These are phyloP conservation scores for Haematococcus sp. DNA, from an alignment of 139 green algal species.

Conservation along the genomic window DNA sequence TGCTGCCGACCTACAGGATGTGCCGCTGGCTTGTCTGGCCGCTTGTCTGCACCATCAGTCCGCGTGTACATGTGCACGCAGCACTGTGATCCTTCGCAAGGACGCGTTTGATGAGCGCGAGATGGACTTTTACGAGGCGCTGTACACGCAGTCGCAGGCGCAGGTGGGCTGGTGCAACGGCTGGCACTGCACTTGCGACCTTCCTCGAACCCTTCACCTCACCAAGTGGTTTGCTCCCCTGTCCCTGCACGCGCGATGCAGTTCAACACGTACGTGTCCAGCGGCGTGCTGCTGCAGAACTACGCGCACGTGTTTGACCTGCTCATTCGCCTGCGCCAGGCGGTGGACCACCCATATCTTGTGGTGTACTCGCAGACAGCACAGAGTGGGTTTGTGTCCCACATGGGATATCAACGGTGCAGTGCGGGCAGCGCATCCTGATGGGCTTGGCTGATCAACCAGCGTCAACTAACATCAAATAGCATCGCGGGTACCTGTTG, in stretches of 20 bases:
- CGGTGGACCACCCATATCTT: constrained; percentile 88
- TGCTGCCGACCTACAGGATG: too few relatives aligned
- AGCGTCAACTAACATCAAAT: too few relatives aligned
- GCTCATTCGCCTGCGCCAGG: constrained; percentile 81
- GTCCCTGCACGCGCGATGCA: constrained; percentile 9
- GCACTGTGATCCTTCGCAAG: constrained; percentile 64
- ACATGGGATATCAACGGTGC: too few relatives aligned
- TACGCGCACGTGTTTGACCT: constrained; percentile 93
- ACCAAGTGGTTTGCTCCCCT: background rate
- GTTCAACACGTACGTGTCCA: constrained; percentile 69
- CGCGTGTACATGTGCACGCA: background rate
- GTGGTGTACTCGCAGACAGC: constrained; percentile 70
- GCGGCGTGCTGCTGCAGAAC: constrained; percentile 70
- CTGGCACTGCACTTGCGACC: background rate
- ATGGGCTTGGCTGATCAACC: too few relatives aligned
- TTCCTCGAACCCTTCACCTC: background rate
- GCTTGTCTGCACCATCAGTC: too few relatives aligned
- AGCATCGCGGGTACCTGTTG: too few relatives aligned
- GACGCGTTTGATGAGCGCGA: constrained; percentile 78
- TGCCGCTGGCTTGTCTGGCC: too few relatives aligned
- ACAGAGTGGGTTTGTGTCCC: background rate
- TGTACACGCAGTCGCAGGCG: constrained; percentile 84
- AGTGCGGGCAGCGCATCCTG: too few relatives aligned
- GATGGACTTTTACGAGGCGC: constrained; percentile 85
- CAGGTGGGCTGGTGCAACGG: constrained; percentile 5